These are phyloP conservation scores for Paradendryphiella salina DNA, from an alignment of 2,329 filamentous ascomycete genomes.

Conservation along the genomic window DNA sequence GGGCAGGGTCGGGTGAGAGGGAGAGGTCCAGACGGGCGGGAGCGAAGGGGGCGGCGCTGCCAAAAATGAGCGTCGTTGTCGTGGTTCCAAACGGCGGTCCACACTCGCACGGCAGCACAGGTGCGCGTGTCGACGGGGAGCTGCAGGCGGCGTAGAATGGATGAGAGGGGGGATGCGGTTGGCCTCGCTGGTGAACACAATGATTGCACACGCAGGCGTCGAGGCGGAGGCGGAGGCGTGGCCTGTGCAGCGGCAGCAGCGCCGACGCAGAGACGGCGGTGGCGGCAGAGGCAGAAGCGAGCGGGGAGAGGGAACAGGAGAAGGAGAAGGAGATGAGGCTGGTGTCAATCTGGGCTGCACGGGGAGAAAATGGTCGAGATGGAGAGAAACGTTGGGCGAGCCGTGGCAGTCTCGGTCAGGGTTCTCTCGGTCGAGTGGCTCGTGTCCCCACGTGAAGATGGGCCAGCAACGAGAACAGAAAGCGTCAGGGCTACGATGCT, in stretches of 20 bases:
- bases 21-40: slow-evolving; percentile 17
- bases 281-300: slow-evolving; percentile 20
- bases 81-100: slow-evolving; percentile 22
- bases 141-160: slow-evolving; percentile 33
- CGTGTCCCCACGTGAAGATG: slow-evolving; percentile 38
- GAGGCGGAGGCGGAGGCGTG: slow-evolving; percentile 25
- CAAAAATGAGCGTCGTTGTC: slow-evolving; percentile 15
- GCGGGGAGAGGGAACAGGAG: slow-evolving; percentile 10
- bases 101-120: slow-evolving; percentile 24
- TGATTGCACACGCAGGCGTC: slow-evolving; percentile 26
- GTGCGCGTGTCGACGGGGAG: slow-evolving; percentile 34
- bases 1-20: neutral
- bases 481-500: neutral
- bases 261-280: slow-evolving; percentile 24
- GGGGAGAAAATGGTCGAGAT: slow-evolving; percentile 9
- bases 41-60: slow-evolving; percentile 20
- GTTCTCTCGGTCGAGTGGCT: slow-evolving; percentile 16
- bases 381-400: slow-evolving; percentile 10
- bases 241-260: slow-evolving; percentile 30
- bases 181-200: slow-evolving; percentile 20
- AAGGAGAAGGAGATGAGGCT: neutral
- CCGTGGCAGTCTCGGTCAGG: slow-evolving; percentile 7
- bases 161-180: slow-evolving; percentile 11
- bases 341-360: slow-evolving; percentile 11
- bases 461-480: slow-evolving; percentile 2